A percentile compares a stretch with the other conserved stretches of the same genome.
phyloP scores from a whole-genome alignment of 345 rosid genomes.

The Salix exigua region DNA sequence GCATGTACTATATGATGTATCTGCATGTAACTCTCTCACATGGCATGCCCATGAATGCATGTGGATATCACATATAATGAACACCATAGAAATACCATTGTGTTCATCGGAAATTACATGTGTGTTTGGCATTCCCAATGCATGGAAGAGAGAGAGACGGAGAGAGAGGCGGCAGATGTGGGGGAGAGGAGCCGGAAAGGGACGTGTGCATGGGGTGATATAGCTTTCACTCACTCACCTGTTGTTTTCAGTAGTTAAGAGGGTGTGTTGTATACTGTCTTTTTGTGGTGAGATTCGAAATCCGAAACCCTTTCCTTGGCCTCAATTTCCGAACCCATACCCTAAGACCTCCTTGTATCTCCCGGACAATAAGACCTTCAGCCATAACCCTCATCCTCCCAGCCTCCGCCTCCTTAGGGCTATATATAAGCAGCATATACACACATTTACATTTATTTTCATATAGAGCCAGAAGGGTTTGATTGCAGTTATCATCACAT shows the following conservation, averaged over 20 bases:
- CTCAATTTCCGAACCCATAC: conserved; percentile 49
- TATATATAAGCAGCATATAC: neutral
- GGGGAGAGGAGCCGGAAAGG: conserved; percentile 48
- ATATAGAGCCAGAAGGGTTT: neutral
- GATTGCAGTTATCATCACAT: conserved; percentile 22
- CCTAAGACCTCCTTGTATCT: conserved; percentile 21
- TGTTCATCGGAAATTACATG: conserved; percentile 9
- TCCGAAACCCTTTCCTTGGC: neutral
- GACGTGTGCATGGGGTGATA: conserved; percentile 53
- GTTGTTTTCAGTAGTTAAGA: conserved; percentile 44
- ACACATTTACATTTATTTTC: neutral
- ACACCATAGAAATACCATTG: neutral
- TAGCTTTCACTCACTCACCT: conserved; percentile 45
- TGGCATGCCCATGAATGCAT: neutral
- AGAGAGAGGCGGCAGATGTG: conserved; percentile 45
- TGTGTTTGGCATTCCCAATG: conserved; percentile 43
- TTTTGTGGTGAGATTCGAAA: conserved; percentile 17
- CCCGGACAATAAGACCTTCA: conserved; percentile 31
- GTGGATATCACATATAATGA: neutral
- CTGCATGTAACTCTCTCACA: neutral
- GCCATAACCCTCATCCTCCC: neutral
- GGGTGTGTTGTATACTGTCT: conserved; percentile 19
- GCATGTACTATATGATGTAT: neutral
- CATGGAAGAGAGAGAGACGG: conserved; percentile 13
- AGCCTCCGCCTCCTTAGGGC: conserved; percentile 25